Evolutionary conservation across 78 protist genomes (phyloP).

Genomic region (Dictyostelium firmibasis): DNA sequence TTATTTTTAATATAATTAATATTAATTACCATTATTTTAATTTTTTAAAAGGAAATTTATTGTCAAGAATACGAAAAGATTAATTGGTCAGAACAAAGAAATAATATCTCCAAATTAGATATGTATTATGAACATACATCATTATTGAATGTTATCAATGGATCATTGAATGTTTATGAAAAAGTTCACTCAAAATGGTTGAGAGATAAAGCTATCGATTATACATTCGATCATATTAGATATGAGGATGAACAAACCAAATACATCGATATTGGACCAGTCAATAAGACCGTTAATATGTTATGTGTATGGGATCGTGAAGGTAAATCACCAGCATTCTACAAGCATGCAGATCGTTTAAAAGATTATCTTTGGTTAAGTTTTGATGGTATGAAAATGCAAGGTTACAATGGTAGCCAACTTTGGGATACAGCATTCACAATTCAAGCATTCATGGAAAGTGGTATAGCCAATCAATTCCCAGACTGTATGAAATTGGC

Average conservation of each 20-base stretch:
- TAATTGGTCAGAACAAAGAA: conserved; percentile 78
- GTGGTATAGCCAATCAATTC: conserved; percentile 72
- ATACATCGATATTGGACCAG: conserved; percentile 96
- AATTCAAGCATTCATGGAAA: conserved; percentile 88
- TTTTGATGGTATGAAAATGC: conserved; percentile 94
- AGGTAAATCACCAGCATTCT: conserved; percentile 45
- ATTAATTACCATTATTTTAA: too few relatives aligned
- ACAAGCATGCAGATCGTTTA: conserved; percentile 86
- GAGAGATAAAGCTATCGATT: conserved; percentile 68
- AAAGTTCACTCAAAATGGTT: conserved; percentile 23
- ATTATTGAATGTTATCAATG: conserved; percentile 43
- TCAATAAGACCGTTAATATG: conserved; percentile 90
- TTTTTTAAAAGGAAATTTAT: conserved; percentile 75
- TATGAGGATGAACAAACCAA: conserved; percentile 93
- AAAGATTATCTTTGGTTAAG: conserved; percentile 94
- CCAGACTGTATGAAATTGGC: conserved; percentile 40
- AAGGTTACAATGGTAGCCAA: conserved; percentile 98
- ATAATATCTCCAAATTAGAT: conserved; percentile 48
- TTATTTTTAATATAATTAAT: too few relatives aligned
- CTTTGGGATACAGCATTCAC: conserved; percentile 96
- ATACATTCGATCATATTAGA: conserved; percentile 77
- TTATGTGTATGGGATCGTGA: conserved; percentile 84
- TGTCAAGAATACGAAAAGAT: conserved; percentile 61
- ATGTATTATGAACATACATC: conserved; percentile 82
- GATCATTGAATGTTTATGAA: conserved; percentile 78